These are phyloP conservation scores for Pyrenula aspistea DNA, from an alignment of 495 filamentous ascomycete species.

Conservation along the genomic window DNA sequence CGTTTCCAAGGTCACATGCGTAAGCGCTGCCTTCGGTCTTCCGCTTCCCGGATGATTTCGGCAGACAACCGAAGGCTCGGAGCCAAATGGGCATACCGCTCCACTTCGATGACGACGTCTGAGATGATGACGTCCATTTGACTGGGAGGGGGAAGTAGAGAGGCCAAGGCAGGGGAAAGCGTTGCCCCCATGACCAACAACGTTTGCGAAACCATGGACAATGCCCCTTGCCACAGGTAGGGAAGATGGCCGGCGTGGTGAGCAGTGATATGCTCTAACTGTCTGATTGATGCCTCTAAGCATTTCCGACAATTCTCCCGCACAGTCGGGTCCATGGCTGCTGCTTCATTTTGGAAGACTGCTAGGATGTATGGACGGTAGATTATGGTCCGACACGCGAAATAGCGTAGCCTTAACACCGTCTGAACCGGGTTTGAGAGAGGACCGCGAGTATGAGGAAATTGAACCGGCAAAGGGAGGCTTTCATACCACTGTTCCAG, in stretches of 20 bases:
- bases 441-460: slow-evolving; percentile 53
- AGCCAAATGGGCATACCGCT: slow-evolving; percentile 59
- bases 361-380: slow-evolving; percentile 73
- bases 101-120: slow-evolving; percentile 59
- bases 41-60: slow-evolving; percentile 70
- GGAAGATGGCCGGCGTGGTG: slow-evolving; percentile 78
- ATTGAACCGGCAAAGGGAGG: slow-evolving; percentile 59
- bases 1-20: slow-evolving; percentile 17
- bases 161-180: slow-evolving; percentile 62
- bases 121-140: slow-evolving; percentile 64
- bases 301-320: slow-evolving; percentile 70
- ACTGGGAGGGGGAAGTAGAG: slow-evolving; percentile 48
- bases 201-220: slow-evolving; percentile 71
- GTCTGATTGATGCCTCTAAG: slow-evolving; percentile 68
- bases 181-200: slow-evolving; percentile 73
- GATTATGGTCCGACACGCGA: slow-evolving; percentile 75
- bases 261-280: slow-evolving; percentile 65
- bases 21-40: slow-evolving; percentile 42
- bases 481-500: slow-evolving; percentile 76
- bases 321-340: slow-evolving; percentile 53
- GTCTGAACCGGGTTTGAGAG: slow-evolving; percentile 66
- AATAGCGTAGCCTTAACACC: slow-evolving; percentile 65
- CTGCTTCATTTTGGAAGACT: slow-evolving; percentile 65
- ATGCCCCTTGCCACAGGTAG: slow-evolving; percentile 77
- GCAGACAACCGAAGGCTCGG: slow-evolving; percentile 60